Conservation (phyloP, 2,329 filamentous ascomycete genomes). For the Lecanicillium sp. region DNA sequence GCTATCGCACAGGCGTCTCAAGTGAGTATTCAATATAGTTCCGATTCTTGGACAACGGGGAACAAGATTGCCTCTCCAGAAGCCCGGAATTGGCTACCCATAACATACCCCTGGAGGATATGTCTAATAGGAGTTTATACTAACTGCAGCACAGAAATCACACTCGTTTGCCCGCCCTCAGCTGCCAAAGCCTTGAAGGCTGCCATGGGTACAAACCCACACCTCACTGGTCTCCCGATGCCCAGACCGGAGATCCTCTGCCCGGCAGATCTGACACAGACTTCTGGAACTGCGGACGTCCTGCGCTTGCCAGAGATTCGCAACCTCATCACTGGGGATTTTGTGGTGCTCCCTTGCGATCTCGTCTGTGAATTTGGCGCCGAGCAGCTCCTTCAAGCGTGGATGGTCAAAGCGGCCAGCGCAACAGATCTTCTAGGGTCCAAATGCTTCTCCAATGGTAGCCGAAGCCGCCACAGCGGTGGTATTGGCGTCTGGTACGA, state of each 20-base stretch:
- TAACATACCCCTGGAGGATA: too few species aligned
- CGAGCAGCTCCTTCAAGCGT: conserved; percentile 76
- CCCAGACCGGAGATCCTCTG: conserved; percentile 71
- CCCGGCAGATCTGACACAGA: conserved; percentile 69
- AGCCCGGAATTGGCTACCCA: too few species aligned
- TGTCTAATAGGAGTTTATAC: too few species aligned
- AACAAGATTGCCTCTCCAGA: background rate
- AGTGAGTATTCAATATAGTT: conserved; percentile 40
- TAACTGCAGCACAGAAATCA: conserved; percentile 46
- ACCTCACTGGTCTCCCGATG: conserved; percentile 65
- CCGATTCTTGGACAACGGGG: background rate
- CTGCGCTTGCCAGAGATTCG: conserved; percentile 79
- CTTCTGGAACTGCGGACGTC: conserved; percentile 83
- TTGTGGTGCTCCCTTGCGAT: conserved; percentile 88
- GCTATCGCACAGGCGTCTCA: conserved; percentile 72
- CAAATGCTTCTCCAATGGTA: conserved; percentile 30
- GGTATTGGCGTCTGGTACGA: conserved; percentile 89
- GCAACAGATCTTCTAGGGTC: conserved; percentile 56
- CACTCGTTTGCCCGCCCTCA: conserved; percentile 57
- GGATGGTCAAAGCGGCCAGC: conserved; percentile 79
- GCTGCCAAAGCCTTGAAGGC: conserved; percentile 61
- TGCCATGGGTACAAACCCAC: conserved; percentile 71
- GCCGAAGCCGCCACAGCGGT: conserved; percentile 52
- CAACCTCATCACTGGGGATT: conserved; percentile 73
- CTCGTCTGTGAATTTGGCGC: conserved; percentile 85